Base-by-base conservation (phyloP, 495 filamentous ascomycete genomes). In the Aspergillus olivimuriae region DNA sequence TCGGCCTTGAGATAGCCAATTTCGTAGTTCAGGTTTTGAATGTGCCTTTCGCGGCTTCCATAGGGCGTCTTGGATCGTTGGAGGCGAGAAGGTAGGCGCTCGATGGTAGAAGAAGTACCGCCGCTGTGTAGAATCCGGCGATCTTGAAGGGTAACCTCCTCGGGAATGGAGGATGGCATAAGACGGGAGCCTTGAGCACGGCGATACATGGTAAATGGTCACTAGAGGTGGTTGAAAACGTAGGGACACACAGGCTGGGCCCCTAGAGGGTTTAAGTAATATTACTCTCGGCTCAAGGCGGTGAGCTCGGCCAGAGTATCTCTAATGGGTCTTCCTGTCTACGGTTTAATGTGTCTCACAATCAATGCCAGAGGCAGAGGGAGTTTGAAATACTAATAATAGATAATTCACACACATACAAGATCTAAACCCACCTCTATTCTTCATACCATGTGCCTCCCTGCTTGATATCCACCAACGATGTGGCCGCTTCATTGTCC, bases 141-240 rank as follows among this genome's bases (percentile, higher is more conserved):
- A 17, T 47, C 44, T 19, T 41, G 37, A 12, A 38, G 44, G 16
- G 44, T 41, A 31, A 47, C 31, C 38, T 47, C 44, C 21, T 47
- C 44, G 22, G 28, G 1, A 28, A 47, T 47, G 12, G 44, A 28
- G 21, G 41, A 41, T 4, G 41, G 37, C 3, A 32, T 35, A 28
- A 15, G 44, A 16, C 24, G 26, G 7, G 36, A 37, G n/a, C n/a
- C n/a, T n/a, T n/a, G n/a, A n/a, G n/a, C n/a, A n/a, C n/a, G n/a
- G n/a, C n/a, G n/a, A n/a, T n/a, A n/a, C n/a, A n/a, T n/a, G n/a
- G n/a, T n/a, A n/a, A n/a, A n/a, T n/a, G n/a, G n/a, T n/a, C n/a
- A n/a, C n/a, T n/a, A n/a, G n/a, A n/a, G n/a, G n/a, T n/a, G n/a
- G n/a, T n/a, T n/a, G n/a, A n/a, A n/a, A n/a, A n/a, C n/a, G n/a